Conservation (phyloP, 140 eudicot species). For the Bidens hawaiensis region DNA sequence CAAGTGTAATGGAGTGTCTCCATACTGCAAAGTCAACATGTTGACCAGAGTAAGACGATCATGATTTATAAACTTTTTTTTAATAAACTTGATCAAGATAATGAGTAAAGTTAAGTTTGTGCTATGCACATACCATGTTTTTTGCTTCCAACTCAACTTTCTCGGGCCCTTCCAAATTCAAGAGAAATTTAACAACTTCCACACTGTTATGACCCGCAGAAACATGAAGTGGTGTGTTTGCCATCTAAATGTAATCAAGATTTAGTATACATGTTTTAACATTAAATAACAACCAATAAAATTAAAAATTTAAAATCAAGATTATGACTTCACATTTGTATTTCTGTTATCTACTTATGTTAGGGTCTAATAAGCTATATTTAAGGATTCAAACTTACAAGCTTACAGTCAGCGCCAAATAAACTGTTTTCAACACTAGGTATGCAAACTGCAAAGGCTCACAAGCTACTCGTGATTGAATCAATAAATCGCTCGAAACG, state of each 20-base stretch:
- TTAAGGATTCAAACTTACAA: no score
- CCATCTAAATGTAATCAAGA: conserved; percentile 54
- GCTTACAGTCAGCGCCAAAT: no score
- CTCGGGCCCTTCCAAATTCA: conserved; percentile 64
- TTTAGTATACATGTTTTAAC: background rate
- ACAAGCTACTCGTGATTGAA: no score
- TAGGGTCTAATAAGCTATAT: no score
- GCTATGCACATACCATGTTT: conserved; percentile 89
- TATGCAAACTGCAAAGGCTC: no score
- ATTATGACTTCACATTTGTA: no score
- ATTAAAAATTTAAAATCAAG: no score
- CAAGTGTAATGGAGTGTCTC: conserved; percentile 95
- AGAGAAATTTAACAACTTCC: conserved; percentile 64
- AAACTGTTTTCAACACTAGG: no score
- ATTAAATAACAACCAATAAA: background rate
- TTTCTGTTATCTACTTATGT: no score
- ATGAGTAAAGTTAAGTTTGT: background rate
- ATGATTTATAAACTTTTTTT: no score
- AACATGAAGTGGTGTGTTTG: conserved; percentile 93
- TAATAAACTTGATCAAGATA: background rate
- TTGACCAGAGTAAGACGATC: background rate
- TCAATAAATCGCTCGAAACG: no score
- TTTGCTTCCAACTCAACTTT: conserved; percentile 83
- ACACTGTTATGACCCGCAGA: conserved; percentile 83
- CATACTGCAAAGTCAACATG: conserved; percentile 53